Percentiles rank a stretch among this genome's conserved stretches.
Conservation (phyloP, 352 stramenopile species). For the Phytophthora pinifolia region DNA sequence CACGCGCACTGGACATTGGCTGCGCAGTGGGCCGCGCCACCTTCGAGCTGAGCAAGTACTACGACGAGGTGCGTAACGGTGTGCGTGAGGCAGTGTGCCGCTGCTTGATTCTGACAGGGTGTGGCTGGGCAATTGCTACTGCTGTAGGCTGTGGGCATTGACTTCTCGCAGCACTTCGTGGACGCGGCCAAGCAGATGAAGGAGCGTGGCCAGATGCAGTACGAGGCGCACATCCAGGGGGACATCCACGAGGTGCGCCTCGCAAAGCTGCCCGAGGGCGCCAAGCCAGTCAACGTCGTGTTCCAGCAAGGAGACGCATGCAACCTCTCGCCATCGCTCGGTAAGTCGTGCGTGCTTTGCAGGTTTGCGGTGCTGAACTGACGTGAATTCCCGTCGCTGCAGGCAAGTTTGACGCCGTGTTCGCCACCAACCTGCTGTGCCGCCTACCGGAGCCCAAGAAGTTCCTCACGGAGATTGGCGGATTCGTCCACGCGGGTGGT, state of each 20-base stretch:
- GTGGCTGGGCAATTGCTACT: background rate
- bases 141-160: conserved; percentile 87
- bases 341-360: conserved; percentile 72
- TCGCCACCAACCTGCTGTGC: conserved; percentile 96
- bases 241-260: conserved; percentile 69
- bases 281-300: conserved; percentile 60
- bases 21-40: conserved; percentile 93
- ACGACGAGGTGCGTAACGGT: conserved; percentile 72
- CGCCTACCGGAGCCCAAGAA: conserved; percentile 91
- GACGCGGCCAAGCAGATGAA: conserved; percentile 89
- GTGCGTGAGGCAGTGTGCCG: conserved; percentile 3
- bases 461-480: conserved; percentile 86
- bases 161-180: conserved; percentile 93
- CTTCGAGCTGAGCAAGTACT: conserved; percentile 93
- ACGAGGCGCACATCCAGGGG: conserved; percentile 89
- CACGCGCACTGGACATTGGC: conserved; percentile 92
- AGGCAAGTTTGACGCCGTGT: conserved; percentile 93
- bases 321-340: conserved; percentile 68
- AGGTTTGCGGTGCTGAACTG: conserved; percentile 22
- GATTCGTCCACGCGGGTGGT: conserved; percentile 90
- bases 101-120: conserved; percentile 1
- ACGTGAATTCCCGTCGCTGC: conserved; percentile 3
- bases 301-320: conserved; percentile 96
- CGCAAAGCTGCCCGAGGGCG: conserved; percentile 60
- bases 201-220: conserved; percentile 69